These are phyloP conservation scores for Calonectria montana DNA, from an alignment of 2,329 filamentous ascomycete species.

Conservation along the genomic window DNA sequence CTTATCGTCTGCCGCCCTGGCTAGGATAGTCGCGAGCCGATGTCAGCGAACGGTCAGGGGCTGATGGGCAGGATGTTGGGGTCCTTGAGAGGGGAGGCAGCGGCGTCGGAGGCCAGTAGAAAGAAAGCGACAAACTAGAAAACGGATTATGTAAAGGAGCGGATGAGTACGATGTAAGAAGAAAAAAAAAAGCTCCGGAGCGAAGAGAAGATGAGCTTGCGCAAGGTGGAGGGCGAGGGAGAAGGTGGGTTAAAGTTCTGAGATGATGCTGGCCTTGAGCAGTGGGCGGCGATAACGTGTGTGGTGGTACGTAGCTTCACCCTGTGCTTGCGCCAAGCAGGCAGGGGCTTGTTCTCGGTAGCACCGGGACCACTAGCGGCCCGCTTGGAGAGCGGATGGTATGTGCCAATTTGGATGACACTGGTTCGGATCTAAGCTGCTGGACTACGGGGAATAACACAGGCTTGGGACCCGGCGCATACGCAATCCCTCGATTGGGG, in stretches of 20 bases:
- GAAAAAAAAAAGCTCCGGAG: conserved; percentile 17
- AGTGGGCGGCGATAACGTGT: background rate
- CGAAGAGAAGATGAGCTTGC: conserved; percentile 24
- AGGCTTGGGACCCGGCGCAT: conserved; percentile 27
- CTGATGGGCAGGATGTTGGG: conserved; percentile 33
- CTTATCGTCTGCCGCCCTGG: conserved; percentile 37
- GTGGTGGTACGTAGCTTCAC: conserved; percentile 12
- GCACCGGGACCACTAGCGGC: conserved; percentile 37
- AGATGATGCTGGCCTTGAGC: conserved; percentile 22
- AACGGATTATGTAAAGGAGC: conserved; percentile 34
- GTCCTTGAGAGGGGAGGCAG: conserved; percentile 19
- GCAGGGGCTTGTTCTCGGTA: conserved; percentile 38
- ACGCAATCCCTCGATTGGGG: conserved; percentile 32
- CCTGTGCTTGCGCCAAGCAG: conserved; percentile 32
- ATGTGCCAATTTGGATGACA: conserved; percentile 19
- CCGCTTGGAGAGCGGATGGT: conserved; percentile 16
- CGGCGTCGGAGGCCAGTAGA: background rate
- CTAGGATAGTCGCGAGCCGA: conserved; percentile 37
- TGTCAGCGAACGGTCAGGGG: conserved; percentile 40
- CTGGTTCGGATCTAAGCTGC: background rate
- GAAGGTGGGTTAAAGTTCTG: conserved; percentile 31
- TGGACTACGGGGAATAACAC: background rate
- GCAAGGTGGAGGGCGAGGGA: conserved; percentile 17
- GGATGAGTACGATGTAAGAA: conserved; percentile 39
- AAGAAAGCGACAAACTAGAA: conserved; percentile 8